Conservation (phyloP, 1,284 basidiomycete species). For the Schizophyllum commune region DNA sequence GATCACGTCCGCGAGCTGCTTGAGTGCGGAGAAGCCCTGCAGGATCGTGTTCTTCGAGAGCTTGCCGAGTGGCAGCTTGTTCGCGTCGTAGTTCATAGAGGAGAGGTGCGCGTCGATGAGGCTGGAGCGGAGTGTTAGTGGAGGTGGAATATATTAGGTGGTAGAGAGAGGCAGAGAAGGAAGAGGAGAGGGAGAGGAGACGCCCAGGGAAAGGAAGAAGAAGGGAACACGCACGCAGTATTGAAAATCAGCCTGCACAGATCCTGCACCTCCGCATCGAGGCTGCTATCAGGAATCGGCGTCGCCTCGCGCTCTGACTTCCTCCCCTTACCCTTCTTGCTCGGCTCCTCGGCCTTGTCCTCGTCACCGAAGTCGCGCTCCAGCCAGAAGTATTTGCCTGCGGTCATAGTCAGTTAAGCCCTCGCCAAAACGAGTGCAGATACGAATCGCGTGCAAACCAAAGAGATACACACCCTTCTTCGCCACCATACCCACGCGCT, state of each 20-base stretch:
- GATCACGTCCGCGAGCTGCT: conserved; percentile 50
- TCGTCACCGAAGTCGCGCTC: conserved; percentile 46
- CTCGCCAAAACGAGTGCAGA: not conserved
- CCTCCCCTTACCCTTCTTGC: conserved; percentile 25
- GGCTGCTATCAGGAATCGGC: conserved; percentile 38
- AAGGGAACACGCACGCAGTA: conserved; percentile 37
- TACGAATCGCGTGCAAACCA: not conserved
- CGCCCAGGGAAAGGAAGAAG: no score
- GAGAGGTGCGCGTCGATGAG: conserved; percentile 50
- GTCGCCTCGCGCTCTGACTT: conserved; percentile 34
- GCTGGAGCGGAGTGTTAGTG: conserved; percentile 28
- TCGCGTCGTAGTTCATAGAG: conserved; percentile 67
- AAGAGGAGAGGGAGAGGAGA: no score
- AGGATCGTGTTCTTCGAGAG: conserved; percentile 49
- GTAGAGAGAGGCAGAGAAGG: no score
- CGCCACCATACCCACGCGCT: conserved; percentile 44
- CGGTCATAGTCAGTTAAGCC: not conserved
- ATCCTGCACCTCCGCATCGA: conserved; percentile 37
- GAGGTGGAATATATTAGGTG: not conserved
- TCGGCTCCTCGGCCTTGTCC: conserved; percentile 27
- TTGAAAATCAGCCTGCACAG: conserved; percentile 54
- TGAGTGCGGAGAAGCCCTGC: conserved; percentile 51
- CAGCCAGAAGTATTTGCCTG: conserved; percentile 57
- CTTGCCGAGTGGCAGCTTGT: conserved; percentile 60
- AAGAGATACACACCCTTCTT: conserved; percentile 34